Conservation (phyloP, 768 basidiomycete genomes). For the Dendrothele bispora region DNA sequence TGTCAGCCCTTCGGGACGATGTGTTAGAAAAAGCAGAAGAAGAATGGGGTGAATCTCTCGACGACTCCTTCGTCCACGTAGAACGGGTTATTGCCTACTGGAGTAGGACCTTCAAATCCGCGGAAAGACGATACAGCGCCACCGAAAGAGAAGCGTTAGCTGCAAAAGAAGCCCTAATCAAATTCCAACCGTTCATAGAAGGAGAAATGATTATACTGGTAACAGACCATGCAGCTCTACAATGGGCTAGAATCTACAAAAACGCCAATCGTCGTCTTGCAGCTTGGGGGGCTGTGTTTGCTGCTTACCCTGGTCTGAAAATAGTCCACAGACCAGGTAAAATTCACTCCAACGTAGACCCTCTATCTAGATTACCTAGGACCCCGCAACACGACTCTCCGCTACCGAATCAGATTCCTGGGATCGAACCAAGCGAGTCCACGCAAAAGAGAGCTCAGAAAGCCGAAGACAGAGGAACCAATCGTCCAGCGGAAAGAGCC, state of each 20-base stretch:
- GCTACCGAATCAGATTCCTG: neutral
- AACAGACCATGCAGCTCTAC: slow-evolving; percentile 16
- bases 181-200: slow-evolving; percentile 28
- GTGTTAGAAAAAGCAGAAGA: neutral
- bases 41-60: slow-evolving; percentile 1
- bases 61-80: slow-evolving; percentile 18
- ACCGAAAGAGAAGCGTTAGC: slow-evolving; percentile 28
- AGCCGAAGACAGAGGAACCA: neutral
- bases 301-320: slow-evolving; percentile 19
- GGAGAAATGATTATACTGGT: slow-evolving; percentile 17
- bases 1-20: neutral
- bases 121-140: slow-evolving; percentile 22
- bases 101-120: slow-evolving; percentile 18
- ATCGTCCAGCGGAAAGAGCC: neutral
- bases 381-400: slow-evolving; percentile 1
- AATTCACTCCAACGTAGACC: slow-evolving; percentile 4
- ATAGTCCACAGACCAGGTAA: neutral
- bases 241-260: slow-evolving; percentile 14
- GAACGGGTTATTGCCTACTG: slow-evolving; percentile 27
- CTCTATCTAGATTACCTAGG: slow-evolving; percentile 20
- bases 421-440: neutral
- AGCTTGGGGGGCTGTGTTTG: slow-evolving; percentile 25
- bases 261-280: slow-evolving; percentile 18
- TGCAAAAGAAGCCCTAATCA: too few relatives aligned
- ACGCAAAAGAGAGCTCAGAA: neutral